A percentile compares a stretch with the other conserved stretches of the same genome.
phyloP scores from a whole-genome alignment of 78 protist species.

The Polysphondylium violaceum region DNA sequence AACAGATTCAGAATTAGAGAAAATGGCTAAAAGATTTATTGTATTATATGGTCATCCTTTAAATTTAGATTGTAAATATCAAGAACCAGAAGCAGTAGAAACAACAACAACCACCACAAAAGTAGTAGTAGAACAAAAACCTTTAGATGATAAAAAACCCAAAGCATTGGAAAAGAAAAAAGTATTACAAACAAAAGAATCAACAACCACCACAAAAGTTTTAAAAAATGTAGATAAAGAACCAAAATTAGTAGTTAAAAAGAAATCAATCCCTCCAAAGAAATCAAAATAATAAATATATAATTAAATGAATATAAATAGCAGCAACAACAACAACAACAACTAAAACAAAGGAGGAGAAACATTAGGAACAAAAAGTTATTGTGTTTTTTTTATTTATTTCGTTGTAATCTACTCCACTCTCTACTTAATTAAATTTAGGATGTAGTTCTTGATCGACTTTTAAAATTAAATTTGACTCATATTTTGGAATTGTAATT shows the following conservation, averaged over 20 bases:
- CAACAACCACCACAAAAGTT: neutral
- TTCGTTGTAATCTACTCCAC: neutral
- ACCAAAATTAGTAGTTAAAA: neutral
- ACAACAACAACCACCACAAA: neutral
- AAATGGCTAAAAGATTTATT: conserved; percentile 43
- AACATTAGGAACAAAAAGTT: neutral
- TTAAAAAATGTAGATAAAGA: neutral
- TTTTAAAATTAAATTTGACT: neutral
- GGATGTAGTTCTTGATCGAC: neutral
- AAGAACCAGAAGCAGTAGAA: conserved; percentile 16
- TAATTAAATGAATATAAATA: neutral
- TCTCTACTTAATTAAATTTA: neutral
- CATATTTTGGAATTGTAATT: neutral
- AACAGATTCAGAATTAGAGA: conserved; percentile 55
- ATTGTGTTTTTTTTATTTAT: neutral
- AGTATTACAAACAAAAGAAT: neutral
- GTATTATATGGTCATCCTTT: conserved; percentile 70
- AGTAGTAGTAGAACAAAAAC: neutral
- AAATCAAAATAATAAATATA: conserved; percentile 2
- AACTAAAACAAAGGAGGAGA: neutral
- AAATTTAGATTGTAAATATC: neutral
- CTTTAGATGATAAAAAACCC: neutral
- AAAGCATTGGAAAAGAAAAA: neutral
- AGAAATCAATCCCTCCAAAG: neutral
- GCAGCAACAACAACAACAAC: neutral